Conservation (phyloP, 352 stramenopile genomes). For the Phytophthora agathidicida region DNA sequence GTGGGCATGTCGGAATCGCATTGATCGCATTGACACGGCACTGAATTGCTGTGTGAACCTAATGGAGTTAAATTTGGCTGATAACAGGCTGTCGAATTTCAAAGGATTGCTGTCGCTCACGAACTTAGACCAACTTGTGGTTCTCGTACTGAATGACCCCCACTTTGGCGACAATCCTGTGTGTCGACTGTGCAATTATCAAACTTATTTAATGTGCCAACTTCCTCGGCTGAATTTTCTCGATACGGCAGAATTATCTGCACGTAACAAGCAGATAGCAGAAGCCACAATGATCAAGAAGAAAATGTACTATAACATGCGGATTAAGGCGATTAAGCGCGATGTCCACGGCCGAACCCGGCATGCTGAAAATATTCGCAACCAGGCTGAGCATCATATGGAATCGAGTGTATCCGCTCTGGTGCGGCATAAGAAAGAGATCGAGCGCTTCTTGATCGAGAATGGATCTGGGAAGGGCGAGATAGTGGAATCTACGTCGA, state of each 20-base stretch:
- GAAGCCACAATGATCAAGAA: constrained; percentile 94
- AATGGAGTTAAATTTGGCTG: constrained; percentile 84
- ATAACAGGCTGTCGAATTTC: constrained; percentile 87
- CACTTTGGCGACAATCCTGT: constrained; percentile 93
- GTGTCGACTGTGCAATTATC: constrained; percentile 92
- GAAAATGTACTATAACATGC: constrained; percentile 96
- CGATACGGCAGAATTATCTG: constrained; percentile 78
- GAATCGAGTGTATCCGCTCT: constrained; percentile 53
- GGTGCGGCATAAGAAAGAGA: constrained; percentile 67
- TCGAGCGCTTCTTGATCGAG: constrained; percentile 55
- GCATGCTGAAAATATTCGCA: constrained; percentile 51
- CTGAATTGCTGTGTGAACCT: constrained; percentile 66
- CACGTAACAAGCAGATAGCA: constrained; percentile 87
- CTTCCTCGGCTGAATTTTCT: constrained; percentile 66
- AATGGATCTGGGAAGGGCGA: constrained; percentile 3
- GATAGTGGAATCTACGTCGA: neutral
- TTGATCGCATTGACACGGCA: constrained; percentile 66
- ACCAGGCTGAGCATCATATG: constrained; percentile 52
- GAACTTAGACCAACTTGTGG: constrained; percentile 64
- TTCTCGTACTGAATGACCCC: constrained; percentile 83
- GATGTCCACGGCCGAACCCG: constrained; percentile 69
- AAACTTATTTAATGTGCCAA: constrained; percentile 92
- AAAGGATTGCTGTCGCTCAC: constrained; percentile 83
- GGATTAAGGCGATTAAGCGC: constrained; percentile 90
- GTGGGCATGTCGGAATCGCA: constrained; percentile 79